A percentile compares a stretch with the other conserved stretches of the same genome.
Conservation (phyloP, 1,284 basidiomycete species). For the Leccinum pachyderme region DNA sequence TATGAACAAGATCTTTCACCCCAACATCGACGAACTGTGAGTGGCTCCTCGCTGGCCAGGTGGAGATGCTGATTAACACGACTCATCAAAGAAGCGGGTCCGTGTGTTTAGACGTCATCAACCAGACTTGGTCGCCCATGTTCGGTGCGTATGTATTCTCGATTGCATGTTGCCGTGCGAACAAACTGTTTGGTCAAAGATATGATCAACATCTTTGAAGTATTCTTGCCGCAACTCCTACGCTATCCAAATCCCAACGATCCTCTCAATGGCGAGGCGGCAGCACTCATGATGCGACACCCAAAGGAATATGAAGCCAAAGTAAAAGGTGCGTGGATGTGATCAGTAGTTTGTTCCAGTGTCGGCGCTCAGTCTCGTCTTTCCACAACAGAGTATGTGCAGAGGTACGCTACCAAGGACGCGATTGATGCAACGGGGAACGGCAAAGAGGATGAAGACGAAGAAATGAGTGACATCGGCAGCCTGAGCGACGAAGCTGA, state of each 20-base stretch:
- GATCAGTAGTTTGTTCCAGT: neutral
- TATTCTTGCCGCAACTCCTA: slow-evolving; percentile 94
- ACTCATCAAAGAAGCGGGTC: slow-evolving; percentile 73
- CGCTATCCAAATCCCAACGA: slow-evolving; percentile 98
- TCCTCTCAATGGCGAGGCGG: slow-evolving; percentile 96
- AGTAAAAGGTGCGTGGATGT: slow-evolving; percentile 69
- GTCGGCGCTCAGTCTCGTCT: slow-evolving; percentile 4
- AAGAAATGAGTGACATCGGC: slow-evolving; percentile 91
- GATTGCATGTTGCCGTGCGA: slow-evolving; percentile 3
- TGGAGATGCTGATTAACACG: slow-evolving; percentile 3
- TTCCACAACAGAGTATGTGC: slow-evolving; percentile 76
- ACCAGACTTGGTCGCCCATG: slow-evolving; percentile 99
- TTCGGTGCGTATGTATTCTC: slow-evolving; percentile 61
- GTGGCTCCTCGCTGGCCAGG: slow-evolving; percentile 27
- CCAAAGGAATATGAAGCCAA: slow-evolving; percentile 92
- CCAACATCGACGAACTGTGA: slow-evolving; percentile 95
- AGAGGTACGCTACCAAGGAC: slow-evolving; percentile 81
- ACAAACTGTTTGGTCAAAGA: slow-evolving; percentile 48
- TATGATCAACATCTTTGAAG: slow-evolving; percentile 99
- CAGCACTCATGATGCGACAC: slow-evolving; percentile 94
- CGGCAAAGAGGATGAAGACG: slow-evolving; percentile 70
- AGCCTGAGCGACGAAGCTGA: slow-evolving; percentile 76
- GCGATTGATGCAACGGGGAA: slow-evolving; percentile 66
- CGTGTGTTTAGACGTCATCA: slow-evolving; percentile 95
- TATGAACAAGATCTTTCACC: slow-evolving; percentile 99